Evolutionary conservation across 129 eudicot species (phyloP).

Genomic region (Lactuca saligna): DNA sequence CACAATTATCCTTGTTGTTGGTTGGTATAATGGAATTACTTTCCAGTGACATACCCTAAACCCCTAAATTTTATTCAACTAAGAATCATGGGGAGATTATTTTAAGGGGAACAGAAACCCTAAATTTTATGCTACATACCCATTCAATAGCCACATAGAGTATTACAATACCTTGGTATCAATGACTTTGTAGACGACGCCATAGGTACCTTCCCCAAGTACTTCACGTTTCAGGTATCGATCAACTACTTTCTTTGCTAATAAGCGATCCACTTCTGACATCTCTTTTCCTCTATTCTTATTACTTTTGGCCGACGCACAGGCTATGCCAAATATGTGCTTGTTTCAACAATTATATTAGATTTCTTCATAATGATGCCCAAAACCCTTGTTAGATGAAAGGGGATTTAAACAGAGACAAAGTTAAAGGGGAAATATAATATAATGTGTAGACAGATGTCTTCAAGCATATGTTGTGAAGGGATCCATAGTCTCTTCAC

Average conservation of each 20-base stretch:
- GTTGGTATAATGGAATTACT: neutral
- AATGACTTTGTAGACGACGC: slow-evolving; percentile 92
- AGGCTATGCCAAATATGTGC: neutral
- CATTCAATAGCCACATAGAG: neutral
- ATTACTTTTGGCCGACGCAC: neutral
- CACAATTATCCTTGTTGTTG: neutral
- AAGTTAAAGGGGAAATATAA: neutral
- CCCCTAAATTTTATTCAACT: neutral
- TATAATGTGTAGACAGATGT: slow-evolving; percentile 6
- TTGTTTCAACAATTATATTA: slow-evolving; percentile 8
- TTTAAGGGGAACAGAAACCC: slow-evolving; percentile 18
- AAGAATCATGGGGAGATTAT: neutral
- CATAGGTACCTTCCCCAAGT: slow-evolving; percentile 95
- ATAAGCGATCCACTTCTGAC: slow-evolving; percentile 54
- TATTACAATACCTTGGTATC: slow-evolving; percentile 73
- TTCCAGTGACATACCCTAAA: neutral
- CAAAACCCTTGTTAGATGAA: slow-evolving; percentile 8
- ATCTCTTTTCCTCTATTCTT: slow-evolving; percentile 22
- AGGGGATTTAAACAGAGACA: neutral
- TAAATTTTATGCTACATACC: slow-evolving; percentile 2
- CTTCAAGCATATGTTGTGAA: slow-evolving; percentile 11
- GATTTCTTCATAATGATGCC: slow-evolving; percentile 7
- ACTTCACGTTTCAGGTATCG: slow-evolving; percentile 92
- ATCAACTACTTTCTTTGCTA: slow-evolving; percentile 74
- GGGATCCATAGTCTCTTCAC: slow-evolving; percentile 8